Conservation (phyloP, 352 stramenopile genomes). For the Globisporangium radiosum region DNA sequence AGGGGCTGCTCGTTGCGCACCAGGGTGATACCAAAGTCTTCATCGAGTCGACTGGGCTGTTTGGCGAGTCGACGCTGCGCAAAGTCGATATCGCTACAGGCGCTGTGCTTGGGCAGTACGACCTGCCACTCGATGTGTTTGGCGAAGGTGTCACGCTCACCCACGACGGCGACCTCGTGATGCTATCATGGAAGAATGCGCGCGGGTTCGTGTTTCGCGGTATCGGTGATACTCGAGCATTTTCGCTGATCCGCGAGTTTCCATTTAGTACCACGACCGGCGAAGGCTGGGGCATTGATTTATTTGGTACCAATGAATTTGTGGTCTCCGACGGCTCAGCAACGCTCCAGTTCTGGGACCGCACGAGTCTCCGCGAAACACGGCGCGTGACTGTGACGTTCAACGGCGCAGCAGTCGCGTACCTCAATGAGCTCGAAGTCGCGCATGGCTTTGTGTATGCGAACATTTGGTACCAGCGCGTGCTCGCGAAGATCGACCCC, state of each 20-base stretch:
- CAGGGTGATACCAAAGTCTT: slow-evolving; percentile 59
- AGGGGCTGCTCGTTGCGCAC: slow-evolving; percentile 65
- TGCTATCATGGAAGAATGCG: slow-evolving; percentile 89
- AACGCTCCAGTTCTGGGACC: slow-evolving; percentile 90
- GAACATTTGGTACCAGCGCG: slow-evolving; percentile 93
- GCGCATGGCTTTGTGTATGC: slow-evolving; percentile 90
- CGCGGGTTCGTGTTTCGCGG: slow-evolving; percentile 85
- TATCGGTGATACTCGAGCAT: background rate
- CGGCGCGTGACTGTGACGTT: slow-evolving; percentile 65
- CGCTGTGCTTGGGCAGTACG: slow-evolving; percentile 57
- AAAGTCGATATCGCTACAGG: slow-evolving; percentile 85
- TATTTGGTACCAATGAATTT: slow-evolving; percentile 31
- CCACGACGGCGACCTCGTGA: slow-evolving; percentile 63
- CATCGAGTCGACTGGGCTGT: slow-evolving; percentile 91
- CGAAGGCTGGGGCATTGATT: slow-evolving; percentile 94
- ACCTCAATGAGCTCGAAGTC: slow-evolving; percentile 93
- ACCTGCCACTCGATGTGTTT: slow-evolving; percentile 69
- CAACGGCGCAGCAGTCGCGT: slow-evolving; percentile 30
- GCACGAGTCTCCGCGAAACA: slow-evolving; percentile 62
- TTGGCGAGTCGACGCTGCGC: slow-evolving; percentile 81
- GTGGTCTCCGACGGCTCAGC: slow-evolving; percentile 87
- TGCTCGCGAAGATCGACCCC: slow-evolving; percentile 92
- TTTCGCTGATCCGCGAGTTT: slow-evolving; percentile 56
- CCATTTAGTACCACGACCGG: slow-evolving; percentile 57
- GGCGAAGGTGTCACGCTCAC: slow-evolving; percentile 88